A percentile compares a stretch with the other conserved stretches of the same genome.
Evolutionary conservation across 768 basidiomycete species (phyloP).

Genomic region (Boletus pseudo-olivaceus): DNA sequence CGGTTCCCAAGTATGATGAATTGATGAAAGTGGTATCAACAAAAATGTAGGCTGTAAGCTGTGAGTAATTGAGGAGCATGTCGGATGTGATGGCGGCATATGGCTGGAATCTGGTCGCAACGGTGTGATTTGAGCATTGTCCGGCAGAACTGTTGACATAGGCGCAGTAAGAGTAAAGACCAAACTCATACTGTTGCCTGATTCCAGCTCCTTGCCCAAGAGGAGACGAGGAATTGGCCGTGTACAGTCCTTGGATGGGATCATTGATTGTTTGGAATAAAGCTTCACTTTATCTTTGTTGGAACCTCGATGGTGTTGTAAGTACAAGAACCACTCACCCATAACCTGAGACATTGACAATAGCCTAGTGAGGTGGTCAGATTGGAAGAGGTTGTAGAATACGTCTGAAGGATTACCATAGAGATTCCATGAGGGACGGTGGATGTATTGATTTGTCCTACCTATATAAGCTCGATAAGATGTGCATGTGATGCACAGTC

Average conservation of each 20-base stretch:
- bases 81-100: constrained; percentile 61
- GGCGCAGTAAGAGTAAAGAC: constrained; percentile 79
- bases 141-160: constrained; percentile 60
- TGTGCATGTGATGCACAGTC: constrained; percentile 11
- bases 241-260: constrained; percentile 61
- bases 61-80: constrained; percentile 62
- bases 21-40: constrained; percentile 52
- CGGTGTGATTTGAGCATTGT: constrained; percentile 58
- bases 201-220: constrained; percentile 56
- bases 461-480: constrained; percentile 40
- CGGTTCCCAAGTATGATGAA: constrained; percentile 57
- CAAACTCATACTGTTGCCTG: constrained; percentile 70
- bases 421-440: constrained; percentile 66
- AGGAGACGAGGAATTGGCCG: constrained; percentile 60
- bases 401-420: constrained; percentile 50
- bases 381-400: neutral
- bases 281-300: constrained; percentile 40
- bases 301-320: neutral
- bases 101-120: constrained; percentile 62
- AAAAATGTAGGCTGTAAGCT: constrained; percentile 52
- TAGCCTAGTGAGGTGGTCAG: constrained; percentile 44
- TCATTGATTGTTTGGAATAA: constrained; percentile 50
- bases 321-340: constrained; percentile 43
- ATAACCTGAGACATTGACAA: constrained; percentile 66
- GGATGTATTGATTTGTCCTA: constrained; percentile 80